These are phyloP conservation scores for Asterionellopsis glacialis DNA, from an alignment of 108 stramenopile genomes.

Conservation along the genomic window DNA sequence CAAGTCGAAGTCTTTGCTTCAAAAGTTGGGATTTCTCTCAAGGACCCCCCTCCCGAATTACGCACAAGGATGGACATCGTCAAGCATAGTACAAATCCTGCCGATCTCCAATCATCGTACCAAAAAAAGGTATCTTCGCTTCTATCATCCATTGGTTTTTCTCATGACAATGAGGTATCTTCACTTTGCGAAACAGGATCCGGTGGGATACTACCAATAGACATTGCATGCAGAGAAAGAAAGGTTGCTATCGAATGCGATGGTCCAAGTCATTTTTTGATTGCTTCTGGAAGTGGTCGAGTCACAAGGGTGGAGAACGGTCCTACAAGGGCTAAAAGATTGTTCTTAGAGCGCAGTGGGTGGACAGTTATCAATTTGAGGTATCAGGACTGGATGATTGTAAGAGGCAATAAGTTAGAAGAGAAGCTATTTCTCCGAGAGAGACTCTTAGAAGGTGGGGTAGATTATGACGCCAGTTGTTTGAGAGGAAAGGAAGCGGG, in stretches of 20 bases:
- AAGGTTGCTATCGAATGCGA: conserved; percentile 15
- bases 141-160: background rate
- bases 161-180: background rate
- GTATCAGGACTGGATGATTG: background rate
- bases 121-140: background rate
- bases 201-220: conserved; percentile 9
- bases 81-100: background rate
- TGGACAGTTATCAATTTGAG: conserved; percentile 14
- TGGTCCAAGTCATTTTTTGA: conserved; percentile 11
- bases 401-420: too few species aligned
- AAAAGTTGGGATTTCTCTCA: background rate
- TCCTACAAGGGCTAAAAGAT: conserved; percentile 13
- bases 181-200: background rate
- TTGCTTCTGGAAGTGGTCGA: background rate
- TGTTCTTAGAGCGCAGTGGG: conserved; percentile 8
- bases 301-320: conserved; percentile 4
- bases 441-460: too few species aligned
- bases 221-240: conserved; percentile 6
- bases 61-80: background rate
- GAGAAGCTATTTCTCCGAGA: too few species aligned
- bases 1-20: background rate
- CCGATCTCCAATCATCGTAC: background rate
- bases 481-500: too few species aligned
- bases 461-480: too few species aligned
- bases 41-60: background rate